phyloP scores from a whole-genome alignment of 768 basidiomycete genomes.

The Boletus subcaerulescens region DNA sequence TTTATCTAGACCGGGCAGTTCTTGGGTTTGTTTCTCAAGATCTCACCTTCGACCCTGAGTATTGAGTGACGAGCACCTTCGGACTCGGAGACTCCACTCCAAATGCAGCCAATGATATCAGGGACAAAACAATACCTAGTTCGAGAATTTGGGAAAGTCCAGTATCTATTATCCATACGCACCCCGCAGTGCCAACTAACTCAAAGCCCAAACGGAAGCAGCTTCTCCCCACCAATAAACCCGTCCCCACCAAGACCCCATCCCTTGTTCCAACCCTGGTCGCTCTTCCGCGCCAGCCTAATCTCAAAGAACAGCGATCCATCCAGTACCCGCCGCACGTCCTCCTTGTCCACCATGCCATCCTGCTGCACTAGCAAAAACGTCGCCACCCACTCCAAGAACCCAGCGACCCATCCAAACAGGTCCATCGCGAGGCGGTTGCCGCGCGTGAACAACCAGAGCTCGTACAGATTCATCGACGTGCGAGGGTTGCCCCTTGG shows the following conservation, averaged over 20 bases:
- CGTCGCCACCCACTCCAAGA: conserved; percentile 39
- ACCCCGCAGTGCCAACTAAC: not conserved
- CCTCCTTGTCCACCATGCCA: conserved; percentile 40
- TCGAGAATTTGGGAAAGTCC: conserved; percentile 1
- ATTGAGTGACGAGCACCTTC: too few species aligned
- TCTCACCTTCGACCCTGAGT: too few species aligned
- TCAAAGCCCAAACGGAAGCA: conserved; percentile 30
- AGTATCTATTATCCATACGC: not conserved
- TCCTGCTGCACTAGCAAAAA: conserved; percentile 40
- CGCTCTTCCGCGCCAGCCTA: conserved; percentile 16
- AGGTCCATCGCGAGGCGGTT: conserved; percentile 36
- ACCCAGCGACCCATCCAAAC: conserved; percentile 35
- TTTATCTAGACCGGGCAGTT: too few species aligned
- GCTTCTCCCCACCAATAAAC: conserved; percentile 29
- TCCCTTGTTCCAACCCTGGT: conserved; percentile 28
- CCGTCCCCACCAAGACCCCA: conserved; percentile 32
- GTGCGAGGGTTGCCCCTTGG: conserved; percentile 15
- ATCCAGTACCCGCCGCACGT: conserved; percentile 41
- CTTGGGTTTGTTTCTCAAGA: too few species aligned
- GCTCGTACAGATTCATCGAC: conserved; percentile 28
- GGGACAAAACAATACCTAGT: too few species aligned
- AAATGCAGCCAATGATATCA: not conserved
- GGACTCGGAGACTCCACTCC: not conserved
- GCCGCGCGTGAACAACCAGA: conserved; percentile 29
- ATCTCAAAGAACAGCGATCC: conserved; percentile 39